Evolutionary conservation across 257 asterid genomes (phyloP).

Genomic region (Plantago major): DNA sequence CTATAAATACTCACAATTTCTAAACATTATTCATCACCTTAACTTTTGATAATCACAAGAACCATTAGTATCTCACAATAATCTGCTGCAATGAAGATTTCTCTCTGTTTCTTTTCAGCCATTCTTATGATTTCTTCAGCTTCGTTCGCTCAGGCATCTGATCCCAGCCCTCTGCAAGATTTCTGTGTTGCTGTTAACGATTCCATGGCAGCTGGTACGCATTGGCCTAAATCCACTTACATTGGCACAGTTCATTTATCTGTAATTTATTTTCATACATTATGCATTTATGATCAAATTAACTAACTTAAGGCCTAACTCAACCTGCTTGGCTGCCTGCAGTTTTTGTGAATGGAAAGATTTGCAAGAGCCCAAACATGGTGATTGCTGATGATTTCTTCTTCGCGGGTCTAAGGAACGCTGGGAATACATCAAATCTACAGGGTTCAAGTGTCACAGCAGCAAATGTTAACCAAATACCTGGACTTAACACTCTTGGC

Average conservation of each 20-base stretch:
- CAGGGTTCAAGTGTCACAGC: slow-evolving; percentile 10
- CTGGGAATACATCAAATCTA: slow-evolving; percentile 7
- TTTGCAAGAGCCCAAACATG: slow-evolving; percentile 11
- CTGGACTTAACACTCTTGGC: slow-evolving; percentile 10
- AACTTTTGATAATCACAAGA: neutral
- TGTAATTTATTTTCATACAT: neutral
- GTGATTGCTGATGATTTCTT: slow-evolving; percentile 11
- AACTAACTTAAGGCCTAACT: neutral
- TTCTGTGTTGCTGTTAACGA: slow-evolving; percentile 28
- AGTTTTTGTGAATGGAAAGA: slow-evolving; percentile 11
- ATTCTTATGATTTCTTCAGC: neutral
- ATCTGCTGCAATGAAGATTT: neutral
- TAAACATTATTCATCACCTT: neutral
- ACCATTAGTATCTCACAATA: neutral
- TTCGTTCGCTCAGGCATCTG: slow-evolving; percentile 12
- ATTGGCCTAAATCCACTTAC: neutral
- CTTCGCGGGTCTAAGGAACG: neutral
- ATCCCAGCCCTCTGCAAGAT: slow-evolving; percentile 26
- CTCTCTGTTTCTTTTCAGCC: neutral
- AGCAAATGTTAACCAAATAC: slow-evolving; percentile 5
- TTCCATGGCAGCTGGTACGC: slow-evolving; percentile 4
- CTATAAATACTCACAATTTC: neutral
- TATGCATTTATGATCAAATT: neutral
- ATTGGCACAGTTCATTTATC: neutral
- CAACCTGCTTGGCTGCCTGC: neutral